A percentile compares a stretch with the other conserved stretches of the same genome.
Evolutionary conservation across 2,329 filamentous ascomycete genomes (phyloP).

Genomic region (Microdochium paspali): DNA sequence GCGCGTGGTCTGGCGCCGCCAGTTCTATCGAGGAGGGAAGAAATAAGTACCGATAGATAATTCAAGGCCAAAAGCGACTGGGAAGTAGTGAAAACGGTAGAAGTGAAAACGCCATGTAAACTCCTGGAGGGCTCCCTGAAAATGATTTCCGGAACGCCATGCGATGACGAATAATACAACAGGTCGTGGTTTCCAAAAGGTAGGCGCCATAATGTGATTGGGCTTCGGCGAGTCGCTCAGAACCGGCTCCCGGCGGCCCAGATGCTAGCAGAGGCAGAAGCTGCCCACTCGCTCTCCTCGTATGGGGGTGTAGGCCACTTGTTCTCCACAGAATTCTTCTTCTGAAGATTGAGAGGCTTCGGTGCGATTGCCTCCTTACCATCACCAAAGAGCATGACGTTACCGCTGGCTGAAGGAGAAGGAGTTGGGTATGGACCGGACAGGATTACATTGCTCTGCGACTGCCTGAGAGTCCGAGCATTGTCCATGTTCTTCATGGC

Average conservation of each 20-base stretch:
- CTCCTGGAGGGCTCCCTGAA: constrained; percentile 9
- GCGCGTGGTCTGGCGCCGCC: not conserved
- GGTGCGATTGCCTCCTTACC: constrained; percentile 52
- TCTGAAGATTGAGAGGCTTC: constrained; percentile 62
- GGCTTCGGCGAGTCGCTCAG: constrained; percentile 20
- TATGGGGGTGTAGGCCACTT: constrained; percentile 97
- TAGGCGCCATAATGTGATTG: not conserved
- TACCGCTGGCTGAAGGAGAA: constrained; percentile 74
- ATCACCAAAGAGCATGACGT: constrained; percentile 65
- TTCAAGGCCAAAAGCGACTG: not conserved
- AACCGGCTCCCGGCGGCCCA: constrained; percentile 62
- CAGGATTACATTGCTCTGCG: constrained; percentile 53
- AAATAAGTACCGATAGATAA: not conserved
- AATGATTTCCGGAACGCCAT: constrained; percentile 19
- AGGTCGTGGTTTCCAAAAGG: constrained; percentile 1
- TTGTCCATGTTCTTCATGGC: constrained; percentile 64
- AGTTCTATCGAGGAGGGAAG: not conserved
- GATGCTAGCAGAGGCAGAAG: constrained; percentile 72
- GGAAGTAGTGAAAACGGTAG: not conserved
- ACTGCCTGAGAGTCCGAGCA: constrained; percentile 46
- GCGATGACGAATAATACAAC: constrained; percentile 20
- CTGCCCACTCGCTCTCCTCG: constrained; percentile 86
- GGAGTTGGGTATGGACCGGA: constrained; percentile 56
- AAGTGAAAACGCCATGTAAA: constrained; percentile 8
- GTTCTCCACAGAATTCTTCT: constrained; percentile 41